Conservation (phyloP, 352 stramenopile species). For the Phytophthora rubi region DNA sequence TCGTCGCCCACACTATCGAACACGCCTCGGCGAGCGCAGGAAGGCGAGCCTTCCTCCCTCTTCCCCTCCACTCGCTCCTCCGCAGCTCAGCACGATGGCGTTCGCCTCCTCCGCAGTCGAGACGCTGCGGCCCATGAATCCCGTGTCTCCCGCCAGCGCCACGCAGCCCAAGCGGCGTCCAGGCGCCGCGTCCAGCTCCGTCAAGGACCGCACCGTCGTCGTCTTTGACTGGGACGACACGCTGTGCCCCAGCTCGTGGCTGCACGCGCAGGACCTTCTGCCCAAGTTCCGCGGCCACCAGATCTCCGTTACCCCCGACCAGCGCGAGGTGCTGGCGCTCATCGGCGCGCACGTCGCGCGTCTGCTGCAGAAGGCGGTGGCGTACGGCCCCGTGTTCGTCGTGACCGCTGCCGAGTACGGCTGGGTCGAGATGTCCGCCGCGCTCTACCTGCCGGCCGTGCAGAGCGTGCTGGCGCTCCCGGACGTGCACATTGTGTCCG, state of each 20-base stretch:
- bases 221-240: constrained; percentile 92
- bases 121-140: constrained; percentile 43
- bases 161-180: constrained; percentile 27
- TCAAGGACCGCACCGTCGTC: constrained; percentile 82
- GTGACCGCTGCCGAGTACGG: constrained; percentile 83
- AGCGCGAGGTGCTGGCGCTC: constrained; percentile 64
- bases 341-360: constrained; percentile 71
- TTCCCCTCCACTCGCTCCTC: background rate
- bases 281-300: constrained; percentile 82
- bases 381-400: constrained; percentile 85
- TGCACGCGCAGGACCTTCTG: constrained; percentile 80
- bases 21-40: constrained; percentile 17
- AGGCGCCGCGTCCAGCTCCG: constrained; percentile 20
- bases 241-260: constrained; percentile 86
- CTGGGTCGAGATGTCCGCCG: constrained; percentile 86
- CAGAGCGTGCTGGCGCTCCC: constrained; percentile 68
- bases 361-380: constrained; percentile 73
- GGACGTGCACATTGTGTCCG: constrained; percentile 88
- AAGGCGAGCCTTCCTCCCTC: background rate
- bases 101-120: constrained; percentile 56
- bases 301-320: constrained; percentile 58
- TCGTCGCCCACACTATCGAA: constrained; percentile 25
- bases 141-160: constrained; percentile 20
- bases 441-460: constrained; percentile 76
- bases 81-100: constrained; percentile 36